Conservation (phyloP, 768 basidiomycete genomes). For the Termitomyces sp. region DNA sequence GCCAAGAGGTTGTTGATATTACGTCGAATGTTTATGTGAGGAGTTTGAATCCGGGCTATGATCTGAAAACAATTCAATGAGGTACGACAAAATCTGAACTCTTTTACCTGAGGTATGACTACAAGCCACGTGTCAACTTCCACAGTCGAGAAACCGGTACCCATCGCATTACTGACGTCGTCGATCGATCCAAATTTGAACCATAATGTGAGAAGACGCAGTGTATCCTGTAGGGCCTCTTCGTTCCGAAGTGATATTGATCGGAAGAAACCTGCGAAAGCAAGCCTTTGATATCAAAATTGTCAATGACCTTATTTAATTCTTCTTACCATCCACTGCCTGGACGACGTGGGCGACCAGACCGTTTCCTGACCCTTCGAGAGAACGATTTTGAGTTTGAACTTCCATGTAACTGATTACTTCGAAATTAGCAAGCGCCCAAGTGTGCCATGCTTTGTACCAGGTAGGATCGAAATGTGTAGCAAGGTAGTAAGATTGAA, state of each 20-base stretch:
- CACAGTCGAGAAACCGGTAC: conserved; percentile 80
- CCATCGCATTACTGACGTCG: conserved; percentile 88
- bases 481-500: conserved; percentile 81
- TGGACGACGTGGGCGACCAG: conserved; percentile 86
- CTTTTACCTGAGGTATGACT: conserved; percentile 89
- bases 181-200: conserved; percentile 94
- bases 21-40: conserved; percentile 78
- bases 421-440: conserved; percentile 96
- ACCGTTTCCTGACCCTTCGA: conserved; percentile 57
- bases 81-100: neutral
- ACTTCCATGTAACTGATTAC: conserved; percentile 81
- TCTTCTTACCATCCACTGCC: conserved; percentile 76
- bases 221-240: conserved; percentile 91
- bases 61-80: conserved; percentile 50
- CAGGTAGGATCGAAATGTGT: conserved; percentile 92
- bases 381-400: conserved; percentile 50
- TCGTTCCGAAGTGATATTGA: conserved; percentile 89
- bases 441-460: conserved; percentile 99
- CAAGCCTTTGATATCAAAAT: conserved; percentile 1
- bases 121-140: conserved; percentile 98
- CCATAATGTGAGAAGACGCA: conserved; percentile 93
- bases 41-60: conserved; percentile 97
- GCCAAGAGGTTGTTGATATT: conserved; percentile 87
- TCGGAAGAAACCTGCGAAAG: conserved; percentile 78
- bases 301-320: neutral